Evolutionary conservation across 495 filamentous ascomycete species (phyloP).

Genomic region (Rhypophila decipiens): DNA sequence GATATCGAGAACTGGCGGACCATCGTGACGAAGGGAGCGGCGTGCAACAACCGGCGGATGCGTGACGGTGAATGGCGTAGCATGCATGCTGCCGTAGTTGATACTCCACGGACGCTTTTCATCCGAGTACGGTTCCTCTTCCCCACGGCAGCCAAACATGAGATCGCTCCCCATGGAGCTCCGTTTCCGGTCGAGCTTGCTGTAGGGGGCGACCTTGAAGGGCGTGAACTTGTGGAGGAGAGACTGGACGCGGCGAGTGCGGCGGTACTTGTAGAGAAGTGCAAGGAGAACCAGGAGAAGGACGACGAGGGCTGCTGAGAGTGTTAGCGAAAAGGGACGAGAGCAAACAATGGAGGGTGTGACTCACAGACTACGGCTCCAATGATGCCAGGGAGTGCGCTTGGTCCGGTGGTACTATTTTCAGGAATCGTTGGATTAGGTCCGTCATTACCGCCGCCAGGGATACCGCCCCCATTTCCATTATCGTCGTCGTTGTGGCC

Average conservation of each 20-base stretch:
- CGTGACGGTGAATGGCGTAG: conserved; percentile 4
- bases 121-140: not conserved
- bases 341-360: not conserved
- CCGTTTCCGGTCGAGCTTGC: conserved; percentile 15
- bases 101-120: conserved; percentile 12
- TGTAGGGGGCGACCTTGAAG: conserved; percentile 19
- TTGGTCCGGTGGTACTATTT: not conserved
- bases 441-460: not conserved
- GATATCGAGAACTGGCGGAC: conserved; percentile 5
- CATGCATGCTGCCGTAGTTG: conserved; percentile 14
- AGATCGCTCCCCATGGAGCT: conserved; percentile 23
- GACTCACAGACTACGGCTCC: conserved; percentile 20
- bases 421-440: too few relatives aligned
- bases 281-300: conserved; percentile 19
- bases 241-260: conserved; percentile 15
- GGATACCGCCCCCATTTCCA: not conserved
- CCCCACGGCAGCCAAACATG: conserved; percentile 10
- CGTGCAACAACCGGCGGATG: conserved; percentile 7
- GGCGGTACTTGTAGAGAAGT: conserved; percentile 21
- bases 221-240: conserved; percentile 21
- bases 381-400: conserved; percentile 14
- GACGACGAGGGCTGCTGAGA: conserved; percentile 14
- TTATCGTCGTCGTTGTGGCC: not conserved
- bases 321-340: not conserved
- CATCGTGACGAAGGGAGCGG: conserved; percentile 1